Evolutionary conservation across 805 yeast species (phyloP).

Genomic region (Sugiyamaella floridensis): DNA sequence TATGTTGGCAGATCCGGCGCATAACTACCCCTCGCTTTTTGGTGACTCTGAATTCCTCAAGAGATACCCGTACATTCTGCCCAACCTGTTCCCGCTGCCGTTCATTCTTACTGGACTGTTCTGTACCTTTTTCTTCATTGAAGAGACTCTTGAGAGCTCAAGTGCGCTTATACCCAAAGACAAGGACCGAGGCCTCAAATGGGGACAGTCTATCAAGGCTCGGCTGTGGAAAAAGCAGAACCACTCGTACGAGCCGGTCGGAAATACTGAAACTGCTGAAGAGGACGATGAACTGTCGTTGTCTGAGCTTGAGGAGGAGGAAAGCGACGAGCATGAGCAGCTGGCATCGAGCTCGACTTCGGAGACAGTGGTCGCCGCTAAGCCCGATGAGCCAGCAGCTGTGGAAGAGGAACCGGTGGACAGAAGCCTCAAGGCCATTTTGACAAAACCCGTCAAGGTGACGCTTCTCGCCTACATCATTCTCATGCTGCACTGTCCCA

Average conservation of each 20-base stretch:
- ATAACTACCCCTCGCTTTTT: conserved; percentile 26
- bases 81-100: conserved; percentile 43
- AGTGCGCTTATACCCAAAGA: conserved; percentile 10
- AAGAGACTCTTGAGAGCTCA: conserved; percentile 19
- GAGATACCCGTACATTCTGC: conserved; percentile 44
- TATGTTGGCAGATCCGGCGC: conserved; percentile 41
- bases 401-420: conserved; percentile 6
- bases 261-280: conserved; percentile 1
- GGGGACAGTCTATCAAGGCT: conserved; percentile 17
- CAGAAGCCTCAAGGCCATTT: conserved; percentile 11
- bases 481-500: conserved; percentile 42
- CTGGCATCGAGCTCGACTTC: not conserved
- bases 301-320: conserved; percentile 6
- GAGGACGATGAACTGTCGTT: conserved; percentile 8
- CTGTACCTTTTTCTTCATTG: conserved; percentile 18
- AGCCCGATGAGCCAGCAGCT: not conserved
- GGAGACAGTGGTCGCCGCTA: not conserved
- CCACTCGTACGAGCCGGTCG: conserved; percentile 2
- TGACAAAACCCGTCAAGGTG: conserved; percentile 19
- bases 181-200: conserved; percentile 17
- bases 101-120: conserved; percentile 27
- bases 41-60: conserved; percentile 21
- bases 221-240: not conserved
- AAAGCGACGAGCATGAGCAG: conserved; percentile 1
- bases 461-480: conserved; percentile 19